Evolutionary conservation across 106 monocot genomes (phyloP), one percentile per base, ranked within the genome.

Genomic region (Acorus gramineus): DNA sequence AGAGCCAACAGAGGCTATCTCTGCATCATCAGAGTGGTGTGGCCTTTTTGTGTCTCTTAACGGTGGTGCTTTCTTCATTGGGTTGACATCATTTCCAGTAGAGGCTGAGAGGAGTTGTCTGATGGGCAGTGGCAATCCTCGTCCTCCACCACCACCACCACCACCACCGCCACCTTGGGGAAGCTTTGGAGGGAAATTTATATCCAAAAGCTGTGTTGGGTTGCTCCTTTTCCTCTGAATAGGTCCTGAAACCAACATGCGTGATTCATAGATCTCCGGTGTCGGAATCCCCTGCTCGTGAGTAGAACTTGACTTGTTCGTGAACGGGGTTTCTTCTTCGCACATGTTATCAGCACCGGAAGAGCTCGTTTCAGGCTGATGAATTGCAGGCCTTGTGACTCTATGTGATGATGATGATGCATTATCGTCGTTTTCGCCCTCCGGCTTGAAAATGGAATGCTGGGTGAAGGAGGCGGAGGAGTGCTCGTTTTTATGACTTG

Each of bases 141-240:
- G 1, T 28, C 28, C 28, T 28, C 28, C 28, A 0, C 28, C 28
- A 28, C 28, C 28, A 28, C 28, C 28, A 28, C 28, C 28, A 28
- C 28, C 28, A 49, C 57, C 66, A 64, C 83, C 66, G 61, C 83
- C 83, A 48, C 89, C 76, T 56, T 54, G 74, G 6, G 84, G 79
- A 73, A 43, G 65, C 56, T 70, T 83, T 46, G 94, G 80, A 62
- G 89, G 93, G 54, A 93, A 89, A 68, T 86, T 93, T 11, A 86
- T 86, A 76, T 93, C 93, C 61, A 89, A 72, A 48, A 89, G 81
- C 63, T 85, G 85, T 3, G 69, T 11, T 13, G 74, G 52, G 5
- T 65, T 56, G 58, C 49, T 12, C 44, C 86, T 78, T 64, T 67
- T 75, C 68, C 66, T 79, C 43, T 57, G 44, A 56, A 73, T 46